Evolutionary conservation across 2,329 filamentous ascomycete species (phyloP), one percentile per base, ranked within the genome.

Genomic region (Xylariomycetidae sp.): DNA sequence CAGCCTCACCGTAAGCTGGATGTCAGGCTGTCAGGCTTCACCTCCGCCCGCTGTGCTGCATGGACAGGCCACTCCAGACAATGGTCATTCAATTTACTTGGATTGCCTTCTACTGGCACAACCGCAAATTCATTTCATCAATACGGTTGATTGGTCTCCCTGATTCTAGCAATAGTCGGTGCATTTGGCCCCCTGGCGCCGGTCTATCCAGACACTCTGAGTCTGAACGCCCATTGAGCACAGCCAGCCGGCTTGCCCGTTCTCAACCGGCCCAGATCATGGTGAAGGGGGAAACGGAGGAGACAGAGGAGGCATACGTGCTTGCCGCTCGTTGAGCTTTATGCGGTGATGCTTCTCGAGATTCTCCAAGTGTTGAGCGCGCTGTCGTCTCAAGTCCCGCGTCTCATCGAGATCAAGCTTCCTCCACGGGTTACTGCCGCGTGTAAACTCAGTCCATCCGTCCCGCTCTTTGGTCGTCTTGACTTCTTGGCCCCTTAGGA

Each of bases 351-450:
- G 15, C 16, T 19, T 34, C n/a, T 45, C 25, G 25, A 44, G 28
- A 30, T 35, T 47, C 31, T 44, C 35, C 20, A 40, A 22, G 19
- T 39, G 31, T 13, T 43, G 30, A 10, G 39, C 40, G 22, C 42
- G 34, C 28, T 41, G 27, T 3, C 15, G 32, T 16, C 48, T 40
- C 23, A 32, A 38, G 18, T 41, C 38, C 14, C 37, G 39, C 6
- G 43, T 49, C 34, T 49, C 42, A 15, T 15, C 19, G 7, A 26
- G 27, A 29, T 50, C 47, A 10, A 47, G 20, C 31, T 35, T 42
- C 42, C 43, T 46, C 47, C 48, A 51, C 22, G 49, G 43, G 27
- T 51, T 50, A n/a, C 42, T 34, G 38, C 37, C 10, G 27, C 38
- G 39, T 34, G 27, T 29, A 23, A 42, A 42, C 14, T 30, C 24